phyloP scores from a whole-genome alignment of 345 rosid species.

The Citrus trifoliata region DNA sequence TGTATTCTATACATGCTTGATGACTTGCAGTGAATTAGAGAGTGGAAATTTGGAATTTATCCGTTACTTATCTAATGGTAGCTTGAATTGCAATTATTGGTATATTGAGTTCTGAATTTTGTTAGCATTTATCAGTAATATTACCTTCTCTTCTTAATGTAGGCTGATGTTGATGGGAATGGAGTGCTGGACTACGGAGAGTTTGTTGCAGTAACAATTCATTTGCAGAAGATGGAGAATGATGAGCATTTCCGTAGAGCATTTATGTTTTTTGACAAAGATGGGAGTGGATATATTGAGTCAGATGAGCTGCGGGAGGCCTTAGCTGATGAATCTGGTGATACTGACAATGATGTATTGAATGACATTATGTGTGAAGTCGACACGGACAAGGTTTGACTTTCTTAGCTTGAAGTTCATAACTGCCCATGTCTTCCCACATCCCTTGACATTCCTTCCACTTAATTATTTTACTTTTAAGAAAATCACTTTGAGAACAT shows the following conservation, averaged over 20 bases:
- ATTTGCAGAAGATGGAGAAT: conserved; percentile 95
- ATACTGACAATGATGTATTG: conserved; percentile 55
- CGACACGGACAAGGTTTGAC: conserved; percentile 83
- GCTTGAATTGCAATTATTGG: background rate
- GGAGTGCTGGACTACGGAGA: conserved; percentile 91
- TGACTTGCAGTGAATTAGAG: no score
- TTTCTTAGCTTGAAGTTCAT: background rate
- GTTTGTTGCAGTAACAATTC: conserved; percentile 97
- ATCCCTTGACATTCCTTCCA: background rate
- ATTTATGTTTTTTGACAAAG: conserved; percentile 86
- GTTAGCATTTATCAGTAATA: background rate
- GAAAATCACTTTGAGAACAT: background rate
- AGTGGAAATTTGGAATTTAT: background rate
- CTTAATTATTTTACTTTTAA: background rate
- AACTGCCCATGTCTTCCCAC: background rate
- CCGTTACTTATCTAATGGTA: background rate
- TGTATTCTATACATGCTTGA: background rate
- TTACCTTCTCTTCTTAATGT: conserved; percentile 13
- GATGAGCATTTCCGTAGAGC: conserved; percentile 93
- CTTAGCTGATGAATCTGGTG: conserved; percentile 74
- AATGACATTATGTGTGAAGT: conserved; percentile 94
- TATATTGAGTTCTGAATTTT: background rate
- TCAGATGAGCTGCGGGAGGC: conserved; percentile 70
- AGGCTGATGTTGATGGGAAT: conserved; percentile 98
- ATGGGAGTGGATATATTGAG: conserved; percentile 79